These are phyloP conservation scores for Medicago lupulina DNA, from an alignment of 306 rosid species.

Conservation along the genomic window DNA sequence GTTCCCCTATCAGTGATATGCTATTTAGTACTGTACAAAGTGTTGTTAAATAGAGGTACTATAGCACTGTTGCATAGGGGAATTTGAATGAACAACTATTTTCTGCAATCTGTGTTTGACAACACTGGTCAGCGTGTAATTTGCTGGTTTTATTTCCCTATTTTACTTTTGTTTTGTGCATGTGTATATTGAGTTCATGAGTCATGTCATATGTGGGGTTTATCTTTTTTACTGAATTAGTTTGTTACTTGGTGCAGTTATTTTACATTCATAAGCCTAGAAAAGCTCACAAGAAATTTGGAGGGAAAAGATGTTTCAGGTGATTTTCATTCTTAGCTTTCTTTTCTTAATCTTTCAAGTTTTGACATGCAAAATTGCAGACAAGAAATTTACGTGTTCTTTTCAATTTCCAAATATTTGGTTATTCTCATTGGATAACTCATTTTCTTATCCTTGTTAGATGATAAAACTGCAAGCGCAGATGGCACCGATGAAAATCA, in stretches of 20 bases:
- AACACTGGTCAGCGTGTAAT: no score
- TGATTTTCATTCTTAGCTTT: slow-evolving; percentile 41
- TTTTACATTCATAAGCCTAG: slow-evolving; percentile 83
- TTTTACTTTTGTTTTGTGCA: not conserved
- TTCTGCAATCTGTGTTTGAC: no score
- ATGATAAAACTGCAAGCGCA: slow-evolving; percentile 41
- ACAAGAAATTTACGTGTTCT: not conserved
- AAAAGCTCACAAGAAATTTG: slow-evolving; percentile 61
- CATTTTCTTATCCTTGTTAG: slow-evolving; percentile 44
- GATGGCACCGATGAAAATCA: slow-evolving; percentile 48
- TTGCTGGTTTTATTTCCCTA: not conserved
- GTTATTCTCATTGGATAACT: slow-evolving; percentile 16
- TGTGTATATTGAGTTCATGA: not conserved
- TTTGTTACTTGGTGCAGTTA: slow-evolving; percentile 61
- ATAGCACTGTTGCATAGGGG: no score
- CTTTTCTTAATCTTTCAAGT: not conserved
- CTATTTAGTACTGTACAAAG: no score
- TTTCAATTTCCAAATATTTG: slow-evolving; percentile 30
- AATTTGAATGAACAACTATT: no score
- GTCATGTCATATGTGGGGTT: slow-evolving; percentile 6
- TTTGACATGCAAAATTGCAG: slow-evolving; percentile 23
- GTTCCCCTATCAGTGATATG: no score
- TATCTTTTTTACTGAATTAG: slow-evolving; percentile 22
- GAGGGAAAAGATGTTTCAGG: slow-evolving; percentile 63
- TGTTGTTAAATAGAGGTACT: no score